Conservation (phyloP, 2,329 filamentous ascomycete genomes). For the Cryphonectria naterciae region DNA sequence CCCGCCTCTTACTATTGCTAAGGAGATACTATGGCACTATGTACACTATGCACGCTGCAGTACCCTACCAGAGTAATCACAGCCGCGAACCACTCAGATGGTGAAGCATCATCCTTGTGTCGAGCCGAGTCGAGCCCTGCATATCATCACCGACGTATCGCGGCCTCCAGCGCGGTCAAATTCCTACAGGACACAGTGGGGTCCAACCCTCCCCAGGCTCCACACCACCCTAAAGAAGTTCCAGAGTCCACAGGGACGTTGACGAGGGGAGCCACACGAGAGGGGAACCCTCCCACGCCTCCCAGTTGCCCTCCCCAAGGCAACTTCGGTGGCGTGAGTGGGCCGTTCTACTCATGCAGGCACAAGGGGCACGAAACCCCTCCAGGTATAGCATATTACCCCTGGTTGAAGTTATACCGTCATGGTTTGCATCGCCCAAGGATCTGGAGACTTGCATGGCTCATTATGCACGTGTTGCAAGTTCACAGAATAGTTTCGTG, state of each 20-base stretch:
- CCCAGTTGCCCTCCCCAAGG: too few relatives aligned
- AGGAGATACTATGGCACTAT: background rate
- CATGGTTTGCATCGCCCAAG: background rate
- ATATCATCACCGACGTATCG: background rate
- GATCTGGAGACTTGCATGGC: background rate
- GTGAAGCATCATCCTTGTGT: background rate
- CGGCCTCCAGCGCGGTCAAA: background rate
- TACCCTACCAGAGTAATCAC: conserved; percentile 1
- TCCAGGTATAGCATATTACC: background rate
- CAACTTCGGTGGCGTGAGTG: background rate
- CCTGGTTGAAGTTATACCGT: background rate
- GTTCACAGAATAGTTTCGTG: background rate
- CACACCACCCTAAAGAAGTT: conserved; percentile 4
- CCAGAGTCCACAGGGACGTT: background rate
- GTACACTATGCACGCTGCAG: background rate
- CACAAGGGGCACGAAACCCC: conserved; percentile 9
- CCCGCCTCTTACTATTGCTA: background rate
- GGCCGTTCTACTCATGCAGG: background rate
- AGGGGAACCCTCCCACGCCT: background rate
- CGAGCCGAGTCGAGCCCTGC: conserved; percentile 9
- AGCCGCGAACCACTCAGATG: conserved; percentile 1
- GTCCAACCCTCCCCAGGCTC: background rate
- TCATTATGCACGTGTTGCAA: background rate
- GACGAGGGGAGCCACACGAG: background rate
- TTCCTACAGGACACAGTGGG: background rate